Evolutionary conservation across 306 rosid species (phyloP), one percentile per base, ranked within the genome.

Genomic region (Quercus mongolica): DNA sequence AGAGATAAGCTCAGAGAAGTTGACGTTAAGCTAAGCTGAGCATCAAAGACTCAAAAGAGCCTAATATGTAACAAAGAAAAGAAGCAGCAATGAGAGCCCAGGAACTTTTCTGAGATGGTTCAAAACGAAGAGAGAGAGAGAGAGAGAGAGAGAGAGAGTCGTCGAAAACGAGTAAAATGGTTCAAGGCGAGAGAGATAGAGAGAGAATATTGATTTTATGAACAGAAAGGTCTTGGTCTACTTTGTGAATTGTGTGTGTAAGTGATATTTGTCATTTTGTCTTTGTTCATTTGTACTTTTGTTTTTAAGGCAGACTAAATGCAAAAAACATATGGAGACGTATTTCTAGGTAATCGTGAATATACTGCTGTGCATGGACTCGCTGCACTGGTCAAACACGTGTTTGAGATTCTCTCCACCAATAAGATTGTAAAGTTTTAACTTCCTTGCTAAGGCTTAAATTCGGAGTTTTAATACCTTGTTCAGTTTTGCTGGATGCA

Each of bases 121-220:
- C 83, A 70, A 41, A 41, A 8, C 19, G 70, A 44, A 15, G 12
- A 46, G 5, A 72, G 35, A 13, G 10, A 9, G 1, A 63, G 80
- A 72, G 35, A 13, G 10, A 9, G 1, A 63, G 80, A 33, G 70
- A 61, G 52, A 71, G 74, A 68, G 55, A 76, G 85, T 73, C 71
- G 86, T 83, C 73, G 87, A 82, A 83, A 81, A 80, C 86, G 85
- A 85, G 88, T 77, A 20, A 67, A 78, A 14, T 49, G 75, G 81
- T 38, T 25, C 18, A 28, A 20, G n/a, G 30, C 62, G 64, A 79
- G 76, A 49, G 46, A 15, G 31, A 10, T 41, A 25, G 10, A 33
- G 73, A 75, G 21, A 61, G 25, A 15, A 8, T 1, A 17, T 14
- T 35, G 19, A 26, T 41, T 2, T 2, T 8, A 41, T 41, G 73